These are phyloP conservation scores for Linnemannia elongata DNA, from an alignment of 192 early-diverging fungal genomes.

Conservation along the genomic window DNA sequence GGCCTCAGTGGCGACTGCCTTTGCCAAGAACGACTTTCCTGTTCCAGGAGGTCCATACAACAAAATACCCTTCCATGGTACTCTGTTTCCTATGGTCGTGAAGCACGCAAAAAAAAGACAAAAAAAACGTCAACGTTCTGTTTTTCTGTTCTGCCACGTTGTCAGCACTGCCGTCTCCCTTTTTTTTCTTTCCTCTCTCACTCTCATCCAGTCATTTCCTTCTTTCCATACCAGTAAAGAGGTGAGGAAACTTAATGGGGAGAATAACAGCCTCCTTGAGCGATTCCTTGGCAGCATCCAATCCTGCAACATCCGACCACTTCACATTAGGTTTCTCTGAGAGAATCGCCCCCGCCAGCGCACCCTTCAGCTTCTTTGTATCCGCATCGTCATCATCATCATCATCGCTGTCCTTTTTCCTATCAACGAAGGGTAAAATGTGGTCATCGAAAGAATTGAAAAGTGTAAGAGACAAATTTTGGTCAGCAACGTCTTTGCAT, in stretches of 20 bases:
- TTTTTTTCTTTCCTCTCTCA: not conserved
- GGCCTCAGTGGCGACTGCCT: constrained; percentile 98
- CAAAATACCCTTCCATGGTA: constrained; percentile 97
- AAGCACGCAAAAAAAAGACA: not conserved
- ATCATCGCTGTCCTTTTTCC: constrained; percentile 65
- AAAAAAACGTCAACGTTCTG: not conserved
- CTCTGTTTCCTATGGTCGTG: constrained; percentile 77
- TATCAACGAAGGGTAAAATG: not conserved
- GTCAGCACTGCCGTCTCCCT: too few relatives aligned
- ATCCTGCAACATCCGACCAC: constrained; percentile 97
- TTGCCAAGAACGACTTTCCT: constrained; percentile 96
- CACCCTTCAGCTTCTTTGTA: constrained; percentile 61
- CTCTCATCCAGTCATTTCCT: not conserved
- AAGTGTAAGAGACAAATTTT: not conserved
- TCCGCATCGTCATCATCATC: constrained; percentile 62
- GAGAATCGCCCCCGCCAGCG: constrained; percentile 81
- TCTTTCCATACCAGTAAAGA: constrained; percentile 80
- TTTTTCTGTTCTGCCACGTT: too few relatives aligned
- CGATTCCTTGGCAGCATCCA: constrained; percentile 96
- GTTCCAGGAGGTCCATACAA: constrained; percentile 98
- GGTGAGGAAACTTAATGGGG: constrained; percentile 96
- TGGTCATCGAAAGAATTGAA: constrained; percentile 4
- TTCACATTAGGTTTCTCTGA: constrained; percentile 96
- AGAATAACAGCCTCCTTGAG: constrained; percentile 99
- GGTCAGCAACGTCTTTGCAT: not conserved